Percentiles rank a stretch among this genome's conserved stretches.
Evolutionary conservation across 495 filamentous ascomycete genomes (phyloP).

Genomic region (Aspergillus bertholletiae): DNA sequence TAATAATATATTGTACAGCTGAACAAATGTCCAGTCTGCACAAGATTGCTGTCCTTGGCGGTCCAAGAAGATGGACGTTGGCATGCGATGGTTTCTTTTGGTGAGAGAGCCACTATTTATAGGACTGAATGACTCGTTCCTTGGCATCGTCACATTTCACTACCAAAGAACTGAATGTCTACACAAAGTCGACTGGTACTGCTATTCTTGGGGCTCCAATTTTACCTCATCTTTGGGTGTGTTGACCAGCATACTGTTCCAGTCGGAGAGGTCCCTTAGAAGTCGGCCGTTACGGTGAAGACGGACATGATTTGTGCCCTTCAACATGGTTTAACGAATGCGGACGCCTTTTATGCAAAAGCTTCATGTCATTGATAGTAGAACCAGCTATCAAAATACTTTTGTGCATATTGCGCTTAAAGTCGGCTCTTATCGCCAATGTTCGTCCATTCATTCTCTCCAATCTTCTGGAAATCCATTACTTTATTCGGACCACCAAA

Average conservation of each 20-base stretch:
- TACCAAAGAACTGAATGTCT: too few relatives aligned
- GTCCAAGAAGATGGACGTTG: too few relatives aligned
- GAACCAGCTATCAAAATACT: too few relatives aligned
- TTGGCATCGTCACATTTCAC: too few relatives aligned
- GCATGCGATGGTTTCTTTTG: too few relatives aligned
- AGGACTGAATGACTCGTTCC: too few relatives aligned
- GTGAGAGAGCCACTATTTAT: too few relatives aligned
- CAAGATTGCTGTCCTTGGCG: too few relatives aligned
- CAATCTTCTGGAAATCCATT: slow-evolving; percentile 46
- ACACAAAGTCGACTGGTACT: not conserved
- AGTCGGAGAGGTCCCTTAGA: not conserved
- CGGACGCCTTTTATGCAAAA: too few relatives aligned
- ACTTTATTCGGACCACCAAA: slow-evolving; percentile 41
- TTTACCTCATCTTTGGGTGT: not conserved
- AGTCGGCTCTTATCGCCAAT: slow-evolving; percentile 10
- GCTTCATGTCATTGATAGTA: too few relatives aligned
- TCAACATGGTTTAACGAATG: slow-evolving; percentile 1
- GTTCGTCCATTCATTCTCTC: slow-evolving; percentile 32
- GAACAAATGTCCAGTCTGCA: too few relatives aligned
- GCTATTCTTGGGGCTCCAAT: not conserved
- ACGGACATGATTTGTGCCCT: not conserved
- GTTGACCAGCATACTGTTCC: not conserved
- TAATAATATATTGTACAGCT: too few relatives aligned
- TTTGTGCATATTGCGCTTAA: not conserved
- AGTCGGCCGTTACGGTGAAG: not conserved